A percentile compares a stretch with the other conserved stretches of the same genome.
phyloP scores from a whole-genome alignment of 257 asterid species.

The Ocimum tenuiflorum region DNA sequence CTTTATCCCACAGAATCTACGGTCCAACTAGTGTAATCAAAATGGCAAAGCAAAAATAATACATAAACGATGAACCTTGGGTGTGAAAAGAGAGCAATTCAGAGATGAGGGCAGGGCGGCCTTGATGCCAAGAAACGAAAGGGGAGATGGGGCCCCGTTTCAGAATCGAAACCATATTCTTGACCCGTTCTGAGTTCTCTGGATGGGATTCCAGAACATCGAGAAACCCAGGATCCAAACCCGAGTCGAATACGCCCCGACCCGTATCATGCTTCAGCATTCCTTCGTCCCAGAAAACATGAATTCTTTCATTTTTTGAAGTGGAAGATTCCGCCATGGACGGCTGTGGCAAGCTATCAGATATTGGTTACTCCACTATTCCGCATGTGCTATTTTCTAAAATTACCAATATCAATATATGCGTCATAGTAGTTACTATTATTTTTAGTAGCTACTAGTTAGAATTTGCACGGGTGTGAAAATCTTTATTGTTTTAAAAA shows the following conservation, averaged over 20 bases:
- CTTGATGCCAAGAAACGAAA: conserved; percentile 66
- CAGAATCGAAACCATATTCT: conserved; percentile 73
- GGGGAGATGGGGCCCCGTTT: conserved; percentile 75
- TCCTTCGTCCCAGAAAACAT: conserved; percentile 82
- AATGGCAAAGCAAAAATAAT: neutral
- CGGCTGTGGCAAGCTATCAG: neutral
- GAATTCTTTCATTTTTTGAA: conserved; percentile 18
- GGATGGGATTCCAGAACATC: conserved; percentile 91
- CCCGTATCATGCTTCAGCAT: conserved; percentile 77
- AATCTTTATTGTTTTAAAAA: too few relatives aligned
- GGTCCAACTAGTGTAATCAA: neutral
- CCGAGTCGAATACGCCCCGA: conserved; percentile 74
- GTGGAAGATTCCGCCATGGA: conserved; percentile 10
- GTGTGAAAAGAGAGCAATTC: conserved; percentile 61
- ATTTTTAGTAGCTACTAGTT: too few relatives aligned
- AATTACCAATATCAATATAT: too few relatives aligned
- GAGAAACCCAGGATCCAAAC: conserved; percentile 80
- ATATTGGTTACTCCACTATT: too few relatives aligned
- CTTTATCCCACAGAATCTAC: neutral
- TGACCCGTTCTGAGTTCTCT: conserved; percentile 78
- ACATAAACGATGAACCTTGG: conserved; percentile 37
- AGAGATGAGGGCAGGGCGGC: conserved; percentile 55
- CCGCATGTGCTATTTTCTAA: too few relatives aligned
- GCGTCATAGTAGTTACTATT: too few relatives aligned
- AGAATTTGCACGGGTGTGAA: too few relatives aligned